Percentiles rank a stretch among this genome's conserved stretches.
Evolutionary conservation across 768 basidiomycete genomes (phyloP).

Genomic region (Filobasidium wieringae): DNA sequence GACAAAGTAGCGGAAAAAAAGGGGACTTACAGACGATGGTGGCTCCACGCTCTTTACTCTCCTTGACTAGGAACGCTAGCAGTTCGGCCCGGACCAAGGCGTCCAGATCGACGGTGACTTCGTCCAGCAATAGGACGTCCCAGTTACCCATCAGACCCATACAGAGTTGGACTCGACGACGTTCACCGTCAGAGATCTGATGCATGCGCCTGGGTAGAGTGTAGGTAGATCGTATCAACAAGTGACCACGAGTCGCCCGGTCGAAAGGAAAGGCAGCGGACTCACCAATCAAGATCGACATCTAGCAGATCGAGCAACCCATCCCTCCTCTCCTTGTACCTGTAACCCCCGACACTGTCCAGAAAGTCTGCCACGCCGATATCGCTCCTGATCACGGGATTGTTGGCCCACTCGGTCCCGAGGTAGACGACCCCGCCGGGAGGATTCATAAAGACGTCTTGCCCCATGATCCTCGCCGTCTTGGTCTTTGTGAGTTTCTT

Average conservation of each 20-base stretch:
- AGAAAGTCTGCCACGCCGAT: conserved; percentile 85
- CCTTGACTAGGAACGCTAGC: conserved; percentile 71
- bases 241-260: too few relatives aligned
- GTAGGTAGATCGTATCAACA: conserved; percentile 22
- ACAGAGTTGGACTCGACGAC: conserved; percentile 81
- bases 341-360: conserved; percentile 93
- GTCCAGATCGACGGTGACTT: conserved; percentile 95
- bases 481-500: conserved; percentile 63
- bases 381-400: conserved; percentile 87
- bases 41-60: conserved; percentile 65
- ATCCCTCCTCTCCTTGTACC: conserved; percentile 80
- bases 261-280: neutral
- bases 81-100: conserved; percentile 86
- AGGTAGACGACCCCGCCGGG: conserved; percentile 68
- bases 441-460: conserved; percentile 80
- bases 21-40: conserved; percentile 66
- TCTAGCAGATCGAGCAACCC: conserved; percentile 78
- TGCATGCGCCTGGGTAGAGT: conserved; percentile 65
- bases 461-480: conserved; percentile 58
- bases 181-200: conserved; percentile 87
- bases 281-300: conserved; percentile 70
- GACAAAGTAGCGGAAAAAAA: neutral
- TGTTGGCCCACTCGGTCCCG: conserved; percentile 97
- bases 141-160: conserved; percentile 92
- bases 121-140: conserved; percentile 86